Base-by-base conservation (phyloP, 805 yeast genomes). In the Cephaloascus fragrans region DNA sequence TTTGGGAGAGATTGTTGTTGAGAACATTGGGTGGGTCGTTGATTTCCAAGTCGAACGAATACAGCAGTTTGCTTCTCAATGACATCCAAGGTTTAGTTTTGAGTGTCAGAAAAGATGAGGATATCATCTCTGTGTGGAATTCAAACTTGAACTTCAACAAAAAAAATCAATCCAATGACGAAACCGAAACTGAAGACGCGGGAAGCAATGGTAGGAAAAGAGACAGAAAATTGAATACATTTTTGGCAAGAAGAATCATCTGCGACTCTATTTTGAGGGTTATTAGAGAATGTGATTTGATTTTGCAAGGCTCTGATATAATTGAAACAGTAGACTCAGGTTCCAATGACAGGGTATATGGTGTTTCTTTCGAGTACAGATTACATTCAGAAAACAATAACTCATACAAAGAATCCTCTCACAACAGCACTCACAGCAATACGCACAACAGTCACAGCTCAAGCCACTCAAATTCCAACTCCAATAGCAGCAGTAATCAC, bases 41-140 rank as follows among this genome's bases (percentile, higher is more conserved):
- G 31, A 62, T 73, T 23, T 68, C 71, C 19, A 60, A 61, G 18
- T 56, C 61, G 35, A 57, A 57, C 37, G 65, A 58, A 33, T 52
- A 57, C 43, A 64, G 59, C 37, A 61, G 62, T 6, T 49, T 59
- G n/a, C 47, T 71, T 15, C 52, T 66, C 44, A 62, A 66, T 43
- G 80, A 75, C 51, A 71, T 80, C 17, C 65, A 71, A 39, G 87
- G 87, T 8, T 51, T 78, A 26, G 81, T 75, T 16, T 61, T 79
- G 39, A 71, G 80, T 50, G 71, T 75, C 14, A 66, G 83, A 36
- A 66, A 69, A 28, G 80, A 75, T 43, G 83, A 76, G 43, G 78
- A 74, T 47, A 69, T 76, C 29, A 61, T 80, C 39, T 62, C 75
- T 41, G 63, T 80, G 37, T 80, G 87, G 87, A 79, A 77, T 56